These are phyloP conservation scores for Babesia ovis DNA, from an alignment of 169 alveolate genomes.

Conservation along the genomic window DNA sequence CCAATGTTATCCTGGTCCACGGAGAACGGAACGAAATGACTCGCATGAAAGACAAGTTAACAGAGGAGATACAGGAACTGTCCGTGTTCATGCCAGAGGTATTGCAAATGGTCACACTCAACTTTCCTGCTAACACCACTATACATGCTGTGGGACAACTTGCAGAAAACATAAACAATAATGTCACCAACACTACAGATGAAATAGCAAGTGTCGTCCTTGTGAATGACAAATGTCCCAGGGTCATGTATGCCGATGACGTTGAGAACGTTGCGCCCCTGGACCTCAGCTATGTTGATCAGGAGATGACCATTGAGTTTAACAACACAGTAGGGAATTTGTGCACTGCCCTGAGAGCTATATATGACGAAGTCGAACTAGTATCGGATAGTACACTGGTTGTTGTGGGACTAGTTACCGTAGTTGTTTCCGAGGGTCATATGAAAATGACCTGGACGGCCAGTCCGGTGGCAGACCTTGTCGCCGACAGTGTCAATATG, in stretches of 20 bases:
- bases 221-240: slow-evolving; percentile 38
- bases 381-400: slow-evolving; percentile 11
- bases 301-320: slow-evolving; percentile 66
- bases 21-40: slow-evolving; percentile 92
- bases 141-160: slow-evolving; percentile 57
- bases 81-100: slow-evolving; percentile 80
- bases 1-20: slow-evolving; percentile 94
- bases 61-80: slow-evolving; percentile 68
- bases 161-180: slow-evolving; percentile 32
- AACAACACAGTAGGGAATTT: slow-evolving; percentile 59
- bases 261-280: slow-evolving; percentile 62
- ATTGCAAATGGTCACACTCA: slow-evolving; percentile 70
- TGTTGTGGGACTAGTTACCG: slow-evolving; percentile 33
- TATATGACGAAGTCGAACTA: slow-evolving; percentile 63
- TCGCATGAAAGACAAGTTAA: slow-evolving; percentile 77
- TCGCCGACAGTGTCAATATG: slow-evolving; percentile 78
- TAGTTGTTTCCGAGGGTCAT: slow-evolving; percentile 10
- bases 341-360: slow-evolving; percentile 48
- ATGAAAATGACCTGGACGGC: slow-evolving; percentile 53
- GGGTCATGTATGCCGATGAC: slow-evolving; percentile 68
- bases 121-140: slow-evolving; percentile 32
- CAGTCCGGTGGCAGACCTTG: slow-evolving; percentile 75
- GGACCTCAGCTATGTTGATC: slow-evolving; percentile 65
- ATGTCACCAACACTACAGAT: slow-evolving; percentile 3
- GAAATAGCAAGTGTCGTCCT: slow-evolving; percentile 62